Base-by-base conservation (phyloP, 2,329 filamentous ascomycete genomes). In the Arthrobotrys musiformis region DNA sequence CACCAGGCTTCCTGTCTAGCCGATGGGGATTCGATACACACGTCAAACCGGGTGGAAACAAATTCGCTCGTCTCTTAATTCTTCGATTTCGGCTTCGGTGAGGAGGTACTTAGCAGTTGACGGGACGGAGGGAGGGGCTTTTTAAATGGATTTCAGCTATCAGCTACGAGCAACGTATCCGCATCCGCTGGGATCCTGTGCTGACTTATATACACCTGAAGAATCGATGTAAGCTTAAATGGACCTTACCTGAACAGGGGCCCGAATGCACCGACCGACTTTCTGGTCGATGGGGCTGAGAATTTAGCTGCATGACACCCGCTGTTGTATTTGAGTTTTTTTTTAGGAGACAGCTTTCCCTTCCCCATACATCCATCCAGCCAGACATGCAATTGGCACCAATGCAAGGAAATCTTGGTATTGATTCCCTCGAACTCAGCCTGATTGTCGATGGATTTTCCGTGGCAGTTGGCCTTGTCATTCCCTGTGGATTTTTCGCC, bases 251-350 rank as follows among this genome's bases (percentile, higher is more conserved):
- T 19, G 2, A 13, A 48, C 44, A 1, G 44, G 44, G 44, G 19
- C 28, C 48, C 24, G 58, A 35, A 22, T 5, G 28, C 28, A n/a
- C n/a, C n/a, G 28, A 11, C 30, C 28, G 35, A 48, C 40, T 40
- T 13, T 19, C n/a, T n/a, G n/a, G n/a, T n/a, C 30, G 50, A 58
- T 76, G 72, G 72, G 72, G 72, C 72, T 76, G 72, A 76, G 72
- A 76, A 76, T 70, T 69, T 69, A 76, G 58, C 64, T 64, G 72
- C 70, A 69, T 69, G 24, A 63, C 56, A 63, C 62, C 62, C 62
- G 72, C 72, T 44, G 62, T 28, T 50, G 46, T 64, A 64, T 76
- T 76, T 70, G 72, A 70, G 72, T 64, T 69, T 70, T 76, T 76
- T 76, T 70, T 48, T 35, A 11, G 35, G n/a, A 40, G 50, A 26